Conservation (phyloP, 2,329 filamentous ascomycete species). For the Diaporthe sp. region DNA sequence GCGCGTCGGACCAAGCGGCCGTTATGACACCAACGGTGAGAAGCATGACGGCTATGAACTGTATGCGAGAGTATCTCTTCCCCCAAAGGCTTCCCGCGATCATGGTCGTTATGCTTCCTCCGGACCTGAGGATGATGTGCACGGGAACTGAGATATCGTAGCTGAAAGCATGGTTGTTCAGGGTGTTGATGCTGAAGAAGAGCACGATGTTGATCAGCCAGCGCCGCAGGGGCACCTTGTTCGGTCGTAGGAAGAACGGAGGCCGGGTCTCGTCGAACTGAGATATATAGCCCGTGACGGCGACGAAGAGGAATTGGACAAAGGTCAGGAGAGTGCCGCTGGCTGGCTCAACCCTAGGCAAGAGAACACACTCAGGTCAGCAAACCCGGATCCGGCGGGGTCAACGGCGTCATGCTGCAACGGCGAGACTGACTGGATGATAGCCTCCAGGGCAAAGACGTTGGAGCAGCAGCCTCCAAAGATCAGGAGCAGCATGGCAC, state of each 20-base stretch:
- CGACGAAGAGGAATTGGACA: constrained; percentile 88
- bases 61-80: constrained; percentile 84
- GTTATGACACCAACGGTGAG: constrained; percentile 89
- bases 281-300: constrained; percentile 80
- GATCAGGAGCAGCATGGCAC: constrained; percentile 83
- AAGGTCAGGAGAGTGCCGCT: constrained; percentile 91
- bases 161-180: constrained; percentile 98
- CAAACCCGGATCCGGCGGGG: constrained; percentile 27
- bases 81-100: constrained; percentile 88
- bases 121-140: constrained; percentile 95
- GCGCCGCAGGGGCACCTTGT: constrained; percentile 84
- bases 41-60: constrained; percentile 84
- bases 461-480: constrained; percentile 80
- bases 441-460: constrained; percentile 96
- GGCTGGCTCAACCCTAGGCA: constrained; percentile 79
- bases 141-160: constrained; percentile 97
- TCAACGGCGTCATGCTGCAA: background rate
- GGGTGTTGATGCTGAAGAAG: constrained; percentile 93
- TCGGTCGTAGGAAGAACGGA: constrained; percentile 80
- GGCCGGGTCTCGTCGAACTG: constrained; percentile 78
- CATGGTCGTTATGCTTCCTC: constrained; percentile 96
- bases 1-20: constrained; percentile 90
- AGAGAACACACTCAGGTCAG: constrained; percentile 42
- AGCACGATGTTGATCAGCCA: constrained; percentile 92
- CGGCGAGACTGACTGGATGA: constrained; percentile 82